A percentile compares a stretch with the other conserved stretches of the same genome.
Evolutionary conservation across 2,329 filamentous ascomycete genomes (phyloP).

Genomic region (Lomentospora prolificans): DNA sequence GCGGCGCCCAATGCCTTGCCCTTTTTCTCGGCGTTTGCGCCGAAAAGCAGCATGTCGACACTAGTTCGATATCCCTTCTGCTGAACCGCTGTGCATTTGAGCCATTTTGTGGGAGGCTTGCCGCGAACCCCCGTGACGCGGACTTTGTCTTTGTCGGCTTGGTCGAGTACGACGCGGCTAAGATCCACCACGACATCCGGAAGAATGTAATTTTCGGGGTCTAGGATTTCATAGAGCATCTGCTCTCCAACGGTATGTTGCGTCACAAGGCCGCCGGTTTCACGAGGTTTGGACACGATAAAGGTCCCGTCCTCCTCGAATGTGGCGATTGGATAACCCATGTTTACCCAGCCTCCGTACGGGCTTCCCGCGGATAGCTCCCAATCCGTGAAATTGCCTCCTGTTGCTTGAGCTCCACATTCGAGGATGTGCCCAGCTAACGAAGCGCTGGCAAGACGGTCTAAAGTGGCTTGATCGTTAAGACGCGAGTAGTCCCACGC

Average conservation of each 20-base stretch:
- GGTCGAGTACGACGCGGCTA: conserved; percentile 2
- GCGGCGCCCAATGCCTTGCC: conserved; percentile 1
- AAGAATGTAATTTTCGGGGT: conserved; percentile 8
- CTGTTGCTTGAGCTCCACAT: conserved; percentile 7
- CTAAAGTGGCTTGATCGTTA: neutral
- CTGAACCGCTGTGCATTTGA: conserved; percentile 7
- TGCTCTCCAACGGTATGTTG: conserved; percentile 5
- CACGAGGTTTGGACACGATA: conserved; percentile 1
- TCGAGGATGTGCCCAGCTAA: conserved; percentile 7
- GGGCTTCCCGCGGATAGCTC: conserved; percentile 3
- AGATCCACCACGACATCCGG: conserved; percentile 8
- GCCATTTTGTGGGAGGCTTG: conserved; percentile 6
- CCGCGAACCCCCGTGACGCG: conserved; percentile 3
- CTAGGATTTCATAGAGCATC: conserved; percentile 8
- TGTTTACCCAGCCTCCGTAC: conserved; percentile 9
- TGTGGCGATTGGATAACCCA: conserved; percentile 7
- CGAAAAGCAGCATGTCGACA: conserved; percentile 5
- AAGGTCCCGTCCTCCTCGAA: conserved; percentile 5
- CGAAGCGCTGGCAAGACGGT: conserved; percentile 2
- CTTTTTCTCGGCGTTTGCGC: conserved; percentile 1
- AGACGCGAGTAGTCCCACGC: conserved; percentile 5
- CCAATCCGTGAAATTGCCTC: conserved; percentile 9
- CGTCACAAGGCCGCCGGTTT: conserved; percentile 6
- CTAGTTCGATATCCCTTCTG: conserved; percentile 5
- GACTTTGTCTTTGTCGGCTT: neutral